Conservation (phyloP, 257 asterid species). For the Leptodermis oblonga region DNA sequence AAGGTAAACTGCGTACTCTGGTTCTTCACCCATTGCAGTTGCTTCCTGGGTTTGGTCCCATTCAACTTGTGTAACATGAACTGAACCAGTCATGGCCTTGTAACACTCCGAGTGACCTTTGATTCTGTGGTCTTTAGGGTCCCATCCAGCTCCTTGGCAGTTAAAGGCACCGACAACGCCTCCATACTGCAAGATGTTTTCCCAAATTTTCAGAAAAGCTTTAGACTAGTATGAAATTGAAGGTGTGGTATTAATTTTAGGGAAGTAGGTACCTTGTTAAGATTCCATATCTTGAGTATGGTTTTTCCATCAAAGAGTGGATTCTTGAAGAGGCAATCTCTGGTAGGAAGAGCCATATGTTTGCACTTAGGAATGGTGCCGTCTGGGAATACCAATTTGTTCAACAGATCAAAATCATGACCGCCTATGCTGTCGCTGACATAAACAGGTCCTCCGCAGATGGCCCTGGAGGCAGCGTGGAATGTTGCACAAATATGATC, state of each 20-base stretch:
- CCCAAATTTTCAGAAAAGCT: neutral
- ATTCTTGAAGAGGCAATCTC: conserved; percentile 75
- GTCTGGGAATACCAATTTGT: conserved; percentile 51
- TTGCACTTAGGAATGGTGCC: conserved; percentile 65
- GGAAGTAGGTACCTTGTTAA: conserved; percentile 56
- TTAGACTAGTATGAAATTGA: neutral
- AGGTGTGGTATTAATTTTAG: neutral
- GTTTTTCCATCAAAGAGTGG: conserved; percentile 68
- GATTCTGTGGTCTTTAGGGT: conserved; percentile 63
- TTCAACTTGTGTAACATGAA: conserved; percentile 46
- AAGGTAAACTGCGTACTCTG: conserved; percentile 53
- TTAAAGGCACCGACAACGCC: conserved; percentile 77
- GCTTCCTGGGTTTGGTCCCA: conserved; percentile 56
- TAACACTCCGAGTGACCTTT: conserved; percentile 65
- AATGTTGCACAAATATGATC: conserved; percentile 69
- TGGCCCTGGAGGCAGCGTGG: conserved; percentile 78
- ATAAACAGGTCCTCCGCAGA: conserved; percentile 73
- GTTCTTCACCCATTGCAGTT: conserved; percentile 40
- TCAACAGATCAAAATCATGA: conserved; percentile 61
- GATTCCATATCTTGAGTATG: conserved; percentile 71
- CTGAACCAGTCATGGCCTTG: conserved; percentile 43
- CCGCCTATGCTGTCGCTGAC: conserved; percentile 75
- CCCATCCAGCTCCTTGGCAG: conserved; percentile 92
- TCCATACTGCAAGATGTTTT: conserved; percentile 41
- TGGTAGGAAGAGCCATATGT: conserved; percentile 72